Conservation (phyloP, 495 filamentous ascomycete species). For the Cairneyella variabilis region DNA sequence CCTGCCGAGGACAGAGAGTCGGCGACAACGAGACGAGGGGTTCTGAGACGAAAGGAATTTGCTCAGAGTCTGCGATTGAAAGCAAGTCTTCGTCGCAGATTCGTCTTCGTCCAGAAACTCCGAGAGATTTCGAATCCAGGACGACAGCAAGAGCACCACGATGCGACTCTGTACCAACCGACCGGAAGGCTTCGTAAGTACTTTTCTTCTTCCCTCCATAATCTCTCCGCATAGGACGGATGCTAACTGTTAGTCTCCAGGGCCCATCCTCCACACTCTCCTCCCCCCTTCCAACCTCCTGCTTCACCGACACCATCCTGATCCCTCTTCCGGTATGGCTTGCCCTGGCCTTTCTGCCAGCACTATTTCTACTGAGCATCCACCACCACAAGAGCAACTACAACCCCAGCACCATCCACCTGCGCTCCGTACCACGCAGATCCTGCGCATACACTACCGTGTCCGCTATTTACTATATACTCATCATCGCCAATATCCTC, state of each 20-base stretch:
- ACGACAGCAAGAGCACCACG: neutral
- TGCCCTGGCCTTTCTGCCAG: constrained; percentile 25
- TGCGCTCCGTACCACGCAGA: constrained; percentile 1
- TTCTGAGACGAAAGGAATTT: too few relatives aligned
- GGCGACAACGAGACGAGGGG: too few relatives aligned
- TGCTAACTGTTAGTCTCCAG: constrained; percentile 11
- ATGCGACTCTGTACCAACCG: constrained; percentile 31
- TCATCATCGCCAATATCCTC: constrained; percentile 26
- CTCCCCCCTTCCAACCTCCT: constrained; percentile 32
- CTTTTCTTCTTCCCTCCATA: constrained; percentile 4
- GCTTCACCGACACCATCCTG: constrained; percentile 35
- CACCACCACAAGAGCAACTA: constrained; percentile 13
- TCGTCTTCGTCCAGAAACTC: too few relatives aligned
- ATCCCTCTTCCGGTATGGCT: constrained; percentile 32
- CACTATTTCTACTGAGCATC: constrained; percentile 17
- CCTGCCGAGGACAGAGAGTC: too few relatives aligned
- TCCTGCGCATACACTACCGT: constrained; percentile 13
- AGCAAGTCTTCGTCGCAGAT: too few relatives aligned
- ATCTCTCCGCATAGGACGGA: neutral
- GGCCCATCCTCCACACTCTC: constrained; percentile 32
- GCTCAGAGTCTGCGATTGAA: too few relatives aligned
- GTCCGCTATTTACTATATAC: constrained; percentile 27
- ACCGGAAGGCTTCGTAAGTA: constrained; percentile 35
- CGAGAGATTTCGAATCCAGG: too few relatives aligned
- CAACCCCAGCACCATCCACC: constrained; percentile 14